Base-by-base conservation (phyloP, 805 yeast species). In the Priceomyces medius region DNA sequence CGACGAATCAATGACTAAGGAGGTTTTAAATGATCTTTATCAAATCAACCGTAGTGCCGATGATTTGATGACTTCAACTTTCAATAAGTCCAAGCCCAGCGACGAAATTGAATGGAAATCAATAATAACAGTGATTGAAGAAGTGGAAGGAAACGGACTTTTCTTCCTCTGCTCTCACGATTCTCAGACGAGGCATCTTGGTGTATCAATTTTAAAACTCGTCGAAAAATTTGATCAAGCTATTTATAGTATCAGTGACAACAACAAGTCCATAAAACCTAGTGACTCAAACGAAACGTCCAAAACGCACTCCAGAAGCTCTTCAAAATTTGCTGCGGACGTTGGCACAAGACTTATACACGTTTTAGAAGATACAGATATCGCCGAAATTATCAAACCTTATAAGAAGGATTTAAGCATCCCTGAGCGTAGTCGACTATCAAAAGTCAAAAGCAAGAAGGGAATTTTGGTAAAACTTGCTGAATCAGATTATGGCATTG, bases 111-210 rank as follows among this genome's bases (percentile, higher is more conserved):
- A 86, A 55, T 72, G 88, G 76, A 87, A 86, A 50, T 81, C 80
- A 35, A 80, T 88, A 13, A 81, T 88, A 47, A 85, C 96, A 0
- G 84, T 86, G 0, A 83, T 93, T 35, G 98, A 93, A 61, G 97
- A 91, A 47, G 87, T 91, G 7, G 99, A 93, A 62, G 97, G 99
- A 0, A 88, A 90, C 56, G 99, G 97, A 0, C 64, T 93, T 21
- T 93, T 88, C 54, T 91, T 95, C 55, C 67, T 93, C 17, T 87
- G 96, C 53, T 87, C 96, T 1, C 95, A 89, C 50, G 96, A 89
- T 56, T 74, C 84, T 32, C 71, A 77, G 18, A 76, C 88, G 9
- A 71, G 99, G 40, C 81, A 80, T 44, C 64, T 82, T 35, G 98
- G 95, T 0, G 70, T 90, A 2, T 74, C 83, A 4, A 82, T 95